Percentiles rank a stretch among this genome's conserved stretches.
These are phyloP conservation scores for Nephelium lappaceum DNA, from an alignment of 345 rosid genomes.

Conservation along the genomic window DNA sequence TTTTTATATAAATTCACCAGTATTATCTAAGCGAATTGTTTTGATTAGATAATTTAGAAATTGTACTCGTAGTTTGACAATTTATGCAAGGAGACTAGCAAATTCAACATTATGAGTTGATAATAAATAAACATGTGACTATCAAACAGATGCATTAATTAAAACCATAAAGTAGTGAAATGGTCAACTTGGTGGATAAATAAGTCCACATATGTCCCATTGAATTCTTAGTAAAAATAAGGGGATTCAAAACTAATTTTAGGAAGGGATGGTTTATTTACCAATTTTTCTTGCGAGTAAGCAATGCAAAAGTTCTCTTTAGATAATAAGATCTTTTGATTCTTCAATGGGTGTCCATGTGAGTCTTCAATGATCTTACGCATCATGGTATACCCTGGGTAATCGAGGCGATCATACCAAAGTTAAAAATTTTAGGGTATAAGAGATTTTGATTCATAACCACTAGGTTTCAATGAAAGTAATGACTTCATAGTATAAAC, in stretches of 20 bases:
- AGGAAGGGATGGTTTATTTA: neutral
- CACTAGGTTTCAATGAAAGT: too few species aligned
- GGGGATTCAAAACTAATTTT: conserved; percentile 14
- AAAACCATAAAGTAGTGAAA: conserved; percentile 16
- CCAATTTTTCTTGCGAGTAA: conserved; percentile 22
- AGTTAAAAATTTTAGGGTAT: too few species aligned
- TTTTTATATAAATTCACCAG: too few species aligned
- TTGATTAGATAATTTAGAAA: too few species aligned
- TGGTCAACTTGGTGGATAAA: conserved; percentile 12
- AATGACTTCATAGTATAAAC: too few species aligned
- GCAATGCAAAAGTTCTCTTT: conserved; percentile 1
- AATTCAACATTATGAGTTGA: too few species aligned
- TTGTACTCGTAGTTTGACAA: too few species aligned
- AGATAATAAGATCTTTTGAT: neutral
- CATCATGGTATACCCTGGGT: neutral
- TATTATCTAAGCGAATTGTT: too few species aligned
- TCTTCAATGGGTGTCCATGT: conserved; percentile 4
- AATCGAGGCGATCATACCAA: too few species aligned
- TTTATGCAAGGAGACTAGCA: too few species aligned
- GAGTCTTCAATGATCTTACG: neutral
- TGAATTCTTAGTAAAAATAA: conserved; percentile 7
- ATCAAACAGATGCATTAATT: conserved; percentile 6
- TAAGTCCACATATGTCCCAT: conserved; percentile 12
- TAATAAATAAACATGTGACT: conserved; percentile 13
- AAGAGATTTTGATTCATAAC: too few species aligned